Base-by-base conservation (phyloP, 2,329 filamentous ascomycete species). In the Tympanopsis confertula region DNA sequence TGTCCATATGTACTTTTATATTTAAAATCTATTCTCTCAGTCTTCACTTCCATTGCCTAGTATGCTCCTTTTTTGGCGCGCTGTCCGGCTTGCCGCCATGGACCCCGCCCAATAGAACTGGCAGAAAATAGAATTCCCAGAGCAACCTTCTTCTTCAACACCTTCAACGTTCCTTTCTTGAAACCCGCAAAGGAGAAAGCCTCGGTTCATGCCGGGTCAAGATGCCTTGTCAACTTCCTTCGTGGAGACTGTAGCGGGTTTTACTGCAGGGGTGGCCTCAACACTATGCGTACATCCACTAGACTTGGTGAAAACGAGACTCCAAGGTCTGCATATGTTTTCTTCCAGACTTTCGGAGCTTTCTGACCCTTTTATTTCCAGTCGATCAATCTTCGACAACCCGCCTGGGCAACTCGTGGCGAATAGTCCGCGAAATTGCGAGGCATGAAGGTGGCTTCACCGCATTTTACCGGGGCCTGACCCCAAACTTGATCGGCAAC, bases 261-360 rank as follows among this genome's bases (percentile, higher is more conserved):
- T 98, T 59, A 83, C 82, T 45, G 91, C 91, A 42, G 91, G 91
- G 43, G 72, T 86, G 40, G 72, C 87, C 48, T 83, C 88, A 38
- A 96, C 91, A 18, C 69, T 96, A 36, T 80, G 78, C 40, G 82
- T 91, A 38, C 89, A 96, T 56, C 91, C 91, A 20, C 76, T 98
- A 42, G 91, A 98, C 62, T 79, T 98, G 45, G 79, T 96, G 56
- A 98, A 98, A 69, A 96, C 89, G 43, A 82, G 91, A 45, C 78
- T 98, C 55, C 91, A 98, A 65, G 30, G 30, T 33, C 10, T 7
- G 30, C 15, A 18, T 7, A 10, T 28, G 24, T 10, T 10, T n/a
- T n/a, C n/a, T n/a, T n/a, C n/a, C n/a, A n/a, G n/a, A n/a, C n/a
- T n/a, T n/a, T n/a, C n/a, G n/a, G n/a, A n/a, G n/a, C n/a, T n/a